Evolutionary conservation across 257 asterid genomes (phyloP).

Genomic region (Solanum arcanum): DNA sequence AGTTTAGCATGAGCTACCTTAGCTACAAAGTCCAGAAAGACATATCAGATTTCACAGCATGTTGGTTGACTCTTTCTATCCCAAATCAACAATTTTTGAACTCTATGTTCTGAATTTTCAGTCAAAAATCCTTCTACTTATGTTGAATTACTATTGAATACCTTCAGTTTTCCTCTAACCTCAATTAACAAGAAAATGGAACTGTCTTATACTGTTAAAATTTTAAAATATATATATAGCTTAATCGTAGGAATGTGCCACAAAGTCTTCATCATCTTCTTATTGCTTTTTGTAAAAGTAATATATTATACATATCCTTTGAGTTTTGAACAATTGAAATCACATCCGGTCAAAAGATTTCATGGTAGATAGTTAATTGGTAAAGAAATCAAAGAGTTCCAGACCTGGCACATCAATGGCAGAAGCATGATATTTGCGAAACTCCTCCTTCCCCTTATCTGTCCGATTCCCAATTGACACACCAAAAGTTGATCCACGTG

Average conservation of each 20-base stretch:
- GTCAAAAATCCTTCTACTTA: not conserved
- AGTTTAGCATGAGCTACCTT: not conserved
- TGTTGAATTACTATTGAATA: not conserved
- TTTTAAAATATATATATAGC: not conserved
- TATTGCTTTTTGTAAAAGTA: not conserved
- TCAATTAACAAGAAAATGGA: not conserved
- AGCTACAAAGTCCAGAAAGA: not conserved
- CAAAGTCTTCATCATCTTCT: not conserved
- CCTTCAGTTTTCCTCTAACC: not conserved
- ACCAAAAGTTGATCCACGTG: slow-evolving; percentile 89
- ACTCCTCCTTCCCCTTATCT: slow-evolving; percentile 87
- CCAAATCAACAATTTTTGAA: not conserved
- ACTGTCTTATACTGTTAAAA: not conserved
- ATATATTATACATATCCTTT: not conserved
- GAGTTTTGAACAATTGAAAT: not conserved
- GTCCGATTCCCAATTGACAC: slow-evolving; percentile 82
- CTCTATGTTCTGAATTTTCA: not conserved
- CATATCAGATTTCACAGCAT: not conserved
- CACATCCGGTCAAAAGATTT: not conserved
- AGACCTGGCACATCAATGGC: slow-evolving; percentile 95
- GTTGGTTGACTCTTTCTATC: not conserved
- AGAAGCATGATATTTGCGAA: slow-evolving; percentile 75
- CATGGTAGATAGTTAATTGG: not conserved
- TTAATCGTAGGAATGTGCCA: not conserved
- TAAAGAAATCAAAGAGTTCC: not conserved